Evolutionary conservation across 169 alveolate species (phyloP).

Genomic region (Eimeria acervulina): DNA sequence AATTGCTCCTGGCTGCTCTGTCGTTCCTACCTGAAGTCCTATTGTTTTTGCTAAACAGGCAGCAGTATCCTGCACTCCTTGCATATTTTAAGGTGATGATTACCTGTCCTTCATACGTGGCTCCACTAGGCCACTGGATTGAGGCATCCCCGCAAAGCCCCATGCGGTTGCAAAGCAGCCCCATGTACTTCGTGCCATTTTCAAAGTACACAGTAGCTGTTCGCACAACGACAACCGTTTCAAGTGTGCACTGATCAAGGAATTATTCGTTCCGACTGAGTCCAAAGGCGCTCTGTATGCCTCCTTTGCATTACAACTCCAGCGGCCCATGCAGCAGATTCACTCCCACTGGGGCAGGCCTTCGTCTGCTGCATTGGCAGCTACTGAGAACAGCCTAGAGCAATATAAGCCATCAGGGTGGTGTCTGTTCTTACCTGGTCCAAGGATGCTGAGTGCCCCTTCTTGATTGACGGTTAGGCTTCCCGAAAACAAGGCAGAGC

Average conservation of each 20-base stretch:
- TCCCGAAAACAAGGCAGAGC: conserved; percentile 30
- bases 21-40: too few relatives aligned
- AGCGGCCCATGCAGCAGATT: background rate
- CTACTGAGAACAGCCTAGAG: background rate
- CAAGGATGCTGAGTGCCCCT: conserved; percentile 10
- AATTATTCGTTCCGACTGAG: too few relatives aligned
- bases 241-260: background rate
- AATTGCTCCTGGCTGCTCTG: too few relatives aligned
- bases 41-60: background rate
- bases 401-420: too few relatives aligned
- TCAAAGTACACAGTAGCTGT: conserved; percentile 57
- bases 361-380: background rate
- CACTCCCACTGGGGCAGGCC: background rate
- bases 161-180: conserved; percentile 46
- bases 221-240: background rate
- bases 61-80: background rate
- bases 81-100: background rate
- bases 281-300: background rate
- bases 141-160: conserved; percentile 58
- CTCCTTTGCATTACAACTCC: background rate
- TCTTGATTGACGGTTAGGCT: background rate
- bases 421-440: conserved; percentile 57
- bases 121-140: conserved; percentile 64
- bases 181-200: conserved; percentile 14
- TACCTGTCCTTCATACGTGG: conserved; percentile 74